Percentiles rank a stretch among this genome's conserved stretches.
These are phyloP conservation scores for Macrophomina tecta DNA, from an alignment of 2,329 filamentous ascomycete species.

Conservation along the genomic window DNA sequence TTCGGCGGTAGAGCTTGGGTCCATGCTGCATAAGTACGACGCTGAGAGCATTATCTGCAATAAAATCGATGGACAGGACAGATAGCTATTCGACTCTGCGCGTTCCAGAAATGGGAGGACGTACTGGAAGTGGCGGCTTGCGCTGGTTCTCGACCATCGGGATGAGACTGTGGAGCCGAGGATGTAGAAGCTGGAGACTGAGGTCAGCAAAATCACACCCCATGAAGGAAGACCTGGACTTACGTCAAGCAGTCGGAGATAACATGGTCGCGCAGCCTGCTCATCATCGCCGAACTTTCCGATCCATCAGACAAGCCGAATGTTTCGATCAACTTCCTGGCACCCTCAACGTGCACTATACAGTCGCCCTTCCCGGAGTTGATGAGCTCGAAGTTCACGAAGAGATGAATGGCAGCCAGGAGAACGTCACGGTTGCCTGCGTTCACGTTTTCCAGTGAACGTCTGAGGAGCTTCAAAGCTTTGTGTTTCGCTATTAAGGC, in stretches of 20 bases:
- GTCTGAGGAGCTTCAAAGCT: conserved; percentile 51
- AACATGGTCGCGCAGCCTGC: conserved; percentile 13
- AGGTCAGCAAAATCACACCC: not conserved
- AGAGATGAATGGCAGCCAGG: conserved; percentile 54
- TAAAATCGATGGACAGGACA: conserved; percentile 44
- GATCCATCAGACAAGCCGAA: conserved; percentile 34
- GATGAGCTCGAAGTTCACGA: conserved; percentile 58
- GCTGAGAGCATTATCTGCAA: conserved; percentile 46
- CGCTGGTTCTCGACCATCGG: conserved; percentile 33
- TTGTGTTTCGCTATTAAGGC: conserved; percentile 56
- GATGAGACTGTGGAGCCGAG: conserved; percentile 12
- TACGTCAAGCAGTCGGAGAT: conserved; percentile 10
- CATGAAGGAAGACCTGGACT: not conserved
- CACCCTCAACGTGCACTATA: conserved; percentile 59
- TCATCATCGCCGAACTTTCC: conserved; percentile 23
- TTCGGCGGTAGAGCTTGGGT: conserved; percentile 27
- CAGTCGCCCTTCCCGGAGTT: conserved; percentile 59
- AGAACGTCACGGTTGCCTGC: conserved; percentile 48
- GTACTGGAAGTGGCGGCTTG: conserved; percentile 6
- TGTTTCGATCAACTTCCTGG: conserved; percentile 53
- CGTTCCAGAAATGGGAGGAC: conserved; percentile 41
- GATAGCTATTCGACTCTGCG: conserved; percentile 49
- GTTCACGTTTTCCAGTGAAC: conserved; percentile 38
- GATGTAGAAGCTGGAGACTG: conserved; percentile 3
- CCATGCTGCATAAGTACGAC: conserved; percentile 39